Evolutionary conservation across 768 basidiomycete species (phyloP), one percentile per base, ranked within the genome.

Genomic region (Leucosporidium yakuticum): DNA sequence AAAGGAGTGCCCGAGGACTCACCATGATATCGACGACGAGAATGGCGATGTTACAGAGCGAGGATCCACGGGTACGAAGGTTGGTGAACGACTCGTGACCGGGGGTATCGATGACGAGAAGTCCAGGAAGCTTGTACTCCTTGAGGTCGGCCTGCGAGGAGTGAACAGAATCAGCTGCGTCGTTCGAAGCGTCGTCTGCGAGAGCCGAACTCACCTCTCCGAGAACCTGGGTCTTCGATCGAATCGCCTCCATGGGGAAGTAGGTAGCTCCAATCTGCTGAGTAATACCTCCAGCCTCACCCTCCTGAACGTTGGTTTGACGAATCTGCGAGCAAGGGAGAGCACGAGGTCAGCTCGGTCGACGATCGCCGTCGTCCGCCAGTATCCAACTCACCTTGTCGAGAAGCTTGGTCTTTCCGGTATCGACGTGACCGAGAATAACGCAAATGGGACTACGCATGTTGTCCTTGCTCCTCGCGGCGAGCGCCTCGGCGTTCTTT

Each of bases 71-170:
- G 21, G 88, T 87, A 58, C 96, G 90, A 77, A 98, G 79, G 79
- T 98, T 98, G 12, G 92, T 92, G 84, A 99, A 99, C 8, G 93
- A 95, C 80, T 98, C 96, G 86, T 99, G 96, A 64, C 96, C 96
- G 64, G 96, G 96, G 2, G 96, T 99, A 78, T 99, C 96, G 74
- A 99, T 98, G 74, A 99, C 79, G 64, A 99, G 83, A 21, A 99
- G 84, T 78, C 96, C 96, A 47, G 96, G 96, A 69, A 97, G 87
- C 80, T 97, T 96, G 83, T 94, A 97, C 74, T 98, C 91, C 80
- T 89, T 87, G 51, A 79, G 78, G 68, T 86, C 86, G 74, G 90
- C 88, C 89, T 90, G 75, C 14, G 14, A 15, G 34, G 15, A 29
- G 1, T 17, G 27, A n/a, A 29, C 39, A 39, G 29, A 53, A 7